Evolutionary conservation across 2,329 filamentous ascomycete species (phyloP).

Genomic region (Diaporthe capsici): DNA sequence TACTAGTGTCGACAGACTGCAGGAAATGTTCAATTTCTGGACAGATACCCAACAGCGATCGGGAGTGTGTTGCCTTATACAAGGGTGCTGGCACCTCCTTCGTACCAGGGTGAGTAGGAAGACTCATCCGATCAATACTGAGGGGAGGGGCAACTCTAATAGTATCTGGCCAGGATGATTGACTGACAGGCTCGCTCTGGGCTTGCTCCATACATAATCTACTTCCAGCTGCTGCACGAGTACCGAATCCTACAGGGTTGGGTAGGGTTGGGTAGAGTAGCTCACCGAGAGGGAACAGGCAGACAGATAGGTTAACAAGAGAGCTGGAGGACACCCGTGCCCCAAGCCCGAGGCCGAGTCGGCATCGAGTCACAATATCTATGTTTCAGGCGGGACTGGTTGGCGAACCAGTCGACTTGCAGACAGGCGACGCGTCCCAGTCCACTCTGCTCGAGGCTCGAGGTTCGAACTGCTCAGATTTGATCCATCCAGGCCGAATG

Average conservation of each 20-base stretch:
- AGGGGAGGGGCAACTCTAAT: not conserved
- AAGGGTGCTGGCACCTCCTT: not conserved
- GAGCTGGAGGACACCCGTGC: not conserved
- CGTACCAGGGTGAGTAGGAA: not conserved
- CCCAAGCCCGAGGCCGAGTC: not conserved
- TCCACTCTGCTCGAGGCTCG: not conserved
- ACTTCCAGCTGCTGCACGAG: not conserved
- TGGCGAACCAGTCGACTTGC: not conserved
- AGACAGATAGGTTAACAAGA: not conserved
- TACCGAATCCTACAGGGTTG: not conserved
- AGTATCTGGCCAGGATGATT: not conserved
- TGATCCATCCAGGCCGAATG: not conserved
- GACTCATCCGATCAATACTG: constrained; percentile 12
- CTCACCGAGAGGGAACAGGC: not conserved
- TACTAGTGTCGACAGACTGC: not conserved
- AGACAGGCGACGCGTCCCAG: not conserved
- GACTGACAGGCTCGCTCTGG: not conserved
- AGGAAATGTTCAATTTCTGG: not conserved
- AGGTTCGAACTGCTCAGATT: not conserved
- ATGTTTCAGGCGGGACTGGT: constrained; percentile 17
- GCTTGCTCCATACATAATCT: not conserved
- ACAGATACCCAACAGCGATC: not conserved
- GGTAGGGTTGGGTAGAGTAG: not conserved
- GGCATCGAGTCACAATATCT: constrained; percentile 32
- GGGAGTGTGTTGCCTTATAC: not conserved